Percentiles rank a stretch among this genome's conserved stretches.
phyloP scores from a whole-genome alignment of 2,329 filamentous ascomycete genomes.

The Trichoderma sp. region DNA sequence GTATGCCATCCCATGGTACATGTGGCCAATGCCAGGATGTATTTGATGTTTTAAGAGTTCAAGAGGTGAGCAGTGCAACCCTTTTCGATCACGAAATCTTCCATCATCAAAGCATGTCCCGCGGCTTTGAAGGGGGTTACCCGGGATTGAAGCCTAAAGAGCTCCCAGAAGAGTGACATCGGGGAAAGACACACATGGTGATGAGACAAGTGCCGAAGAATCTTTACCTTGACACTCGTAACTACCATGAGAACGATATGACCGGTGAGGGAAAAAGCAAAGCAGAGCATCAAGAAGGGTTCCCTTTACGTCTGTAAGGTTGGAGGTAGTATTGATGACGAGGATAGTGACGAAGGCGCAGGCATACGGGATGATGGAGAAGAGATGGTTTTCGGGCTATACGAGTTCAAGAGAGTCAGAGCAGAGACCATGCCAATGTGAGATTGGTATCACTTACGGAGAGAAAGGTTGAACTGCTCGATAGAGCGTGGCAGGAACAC shows the following conservation, averaged over 20 bases:
- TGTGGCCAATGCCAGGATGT: too few species aligned
- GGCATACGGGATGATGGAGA: conserved; percentile 10
- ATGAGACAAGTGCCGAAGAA: conserved; percentile 7
- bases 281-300: conserved; percentile 14
- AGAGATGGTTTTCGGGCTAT: conserved; percentile 7
- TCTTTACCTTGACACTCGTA: neutral
- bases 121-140: too few species aligned
- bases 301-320: neutral
- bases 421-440: fast-evolving
- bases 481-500: conserved; percentile 6
- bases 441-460: neutral
- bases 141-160: too few species aligned
- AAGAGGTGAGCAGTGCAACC: too few species aligned
- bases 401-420: neutral
- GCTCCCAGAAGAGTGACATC: too few species aligned
- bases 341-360: conserved; percentile 13
- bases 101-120: too few species aligned
- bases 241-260: conserved; percentile 5
- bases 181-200: conserved; percentile 7
- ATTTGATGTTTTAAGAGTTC: too few species aligned
- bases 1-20: too few species aligned
- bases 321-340: neutral
- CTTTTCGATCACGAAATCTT: too few species aligned
- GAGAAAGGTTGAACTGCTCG: neutral
- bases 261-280: neutral